These are phyloP conservation scores for Naganishia liquefaciens DNA, from an alignment of 1,284 basidiomycete genomes.

Conservation along the genomic window DNA sequence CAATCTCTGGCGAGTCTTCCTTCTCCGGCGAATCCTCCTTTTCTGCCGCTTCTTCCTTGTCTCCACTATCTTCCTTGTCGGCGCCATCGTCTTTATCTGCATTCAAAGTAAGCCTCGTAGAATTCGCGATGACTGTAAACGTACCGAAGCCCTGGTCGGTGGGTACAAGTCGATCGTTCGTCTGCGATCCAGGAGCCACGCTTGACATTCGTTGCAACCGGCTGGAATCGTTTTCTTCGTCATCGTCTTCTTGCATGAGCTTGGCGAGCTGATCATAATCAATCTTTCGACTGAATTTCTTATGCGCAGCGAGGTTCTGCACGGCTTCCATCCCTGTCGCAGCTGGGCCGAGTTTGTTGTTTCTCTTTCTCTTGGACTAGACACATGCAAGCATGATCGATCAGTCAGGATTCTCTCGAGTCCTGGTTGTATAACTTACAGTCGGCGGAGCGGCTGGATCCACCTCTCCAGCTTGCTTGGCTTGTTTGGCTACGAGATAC, in stretches of 20 bases:
- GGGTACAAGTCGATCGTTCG: neutral
- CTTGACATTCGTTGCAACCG: constrained; percentile 22
- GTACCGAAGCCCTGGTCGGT: constrained; percentile 9
- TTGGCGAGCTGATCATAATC: constrained; percentile 31
- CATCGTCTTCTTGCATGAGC: constrained; percentile 22
- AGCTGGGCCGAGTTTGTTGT: constrained; percentile 28
- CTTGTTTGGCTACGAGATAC: constrained; percentile 38
- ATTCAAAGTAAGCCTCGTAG: neutral
- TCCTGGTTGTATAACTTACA: constrained; percentile 1
- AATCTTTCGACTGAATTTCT: constrained; percentile 34
- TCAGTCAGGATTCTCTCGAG: neutral
- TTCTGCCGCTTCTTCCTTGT: constrained; percentile 18
- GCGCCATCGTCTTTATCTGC: constrained; percentile 12
- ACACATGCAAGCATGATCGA: neutral
- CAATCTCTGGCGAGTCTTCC: constrained; percentile 25
- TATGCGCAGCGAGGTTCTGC: constrained; percentile 27
- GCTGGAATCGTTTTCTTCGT: constrained; percentile 27
- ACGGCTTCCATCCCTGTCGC: constrained; percentile 31
- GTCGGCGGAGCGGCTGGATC: constrained; percentile 2
- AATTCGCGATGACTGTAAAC: neutral
- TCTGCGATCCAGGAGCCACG: constrained; percentile 9
- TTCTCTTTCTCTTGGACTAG: constrained; percentile 23
- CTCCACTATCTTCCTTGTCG: constrained; percentile 12
- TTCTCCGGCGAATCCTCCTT: constrained; percentile 17
- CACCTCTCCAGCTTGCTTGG: constrained; percentile 36